Evolutionary conservation across 2,329 filamentous ascomycete genomes (phyloP).

Genomic region (Drechslerella dactyloides): DNA sequence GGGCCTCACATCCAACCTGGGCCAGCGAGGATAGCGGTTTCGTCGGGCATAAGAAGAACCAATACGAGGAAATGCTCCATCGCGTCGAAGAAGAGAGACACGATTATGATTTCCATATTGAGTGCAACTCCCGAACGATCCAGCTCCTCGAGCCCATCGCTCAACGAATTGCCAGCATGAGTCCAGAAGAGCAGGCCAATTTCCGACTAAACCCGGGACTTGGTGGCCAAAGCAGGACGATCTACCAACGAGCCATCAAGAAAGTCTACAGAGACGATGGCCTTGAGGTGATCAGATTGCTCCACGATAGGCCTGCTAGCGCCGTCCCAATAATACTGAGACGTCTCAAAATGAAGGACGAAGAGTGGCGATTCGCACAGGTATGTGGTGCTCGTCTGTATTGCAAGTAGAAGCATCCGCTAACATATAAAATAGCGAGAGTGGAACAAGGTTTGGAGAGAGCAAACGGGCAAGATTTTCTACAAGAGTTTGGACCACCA

Average conservation of each 20-base stretch:
- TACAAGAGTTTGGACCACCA: slow-evolving; percentile 97
- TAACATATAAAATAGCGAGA: slow-evolving; percentile 69
- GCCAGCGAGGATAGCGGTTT: slow-evolving; percentile 97
- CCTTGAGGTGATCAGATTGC: slow-evolving; percentile 80
- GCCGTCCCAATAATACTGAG: slow-evolving; percentile 88
- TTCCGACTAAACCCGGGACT: slow-evolving; percentile 84
- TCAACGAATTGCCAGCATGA: slow-evolving; percentile 84
- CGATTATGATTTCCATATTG: slow-evolving; percentile 98
- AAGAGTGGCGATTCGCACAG: slow-evolving; percentile 95
- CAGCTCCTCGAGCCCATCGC: slow-evolving; percentile 94
- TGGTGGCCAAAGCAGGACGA: slow-evolving; percentile 91
- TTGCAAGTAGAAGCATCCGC: not conserved
- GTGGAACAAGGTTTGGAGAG: slow-evolving; percentile 98
- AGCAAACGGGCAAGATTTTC: slow-evolving; percentile 92
- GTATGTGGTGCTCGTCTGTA: slow-evolving; percentile 56
- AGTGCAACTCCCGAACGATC: slow-evolving; percentile 91
- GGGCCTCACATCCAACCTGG: slow-evolving; percentile 98
- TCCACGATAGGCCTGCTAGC: slow-evolving; percentile 81
- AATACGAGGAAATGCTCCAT: slow-evolving; percentile 90
- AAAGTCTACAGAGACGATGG: slow-evolving; percentile 91
- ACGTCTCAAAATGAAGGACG: slow-evolving; percentile 90
- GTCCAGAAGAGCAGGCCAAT: slow-evolving; percentile 70
- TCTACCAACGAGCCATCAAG: slow-evolving; percentile 96
- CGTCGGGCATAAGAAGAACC: slow-evolving; percentile 95
- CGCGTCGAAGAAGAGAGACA: slow-evolving; percentile 97